Conservation (phyloP, 306 rosid genomes). For the Canavalia ensiformis region DNA sequence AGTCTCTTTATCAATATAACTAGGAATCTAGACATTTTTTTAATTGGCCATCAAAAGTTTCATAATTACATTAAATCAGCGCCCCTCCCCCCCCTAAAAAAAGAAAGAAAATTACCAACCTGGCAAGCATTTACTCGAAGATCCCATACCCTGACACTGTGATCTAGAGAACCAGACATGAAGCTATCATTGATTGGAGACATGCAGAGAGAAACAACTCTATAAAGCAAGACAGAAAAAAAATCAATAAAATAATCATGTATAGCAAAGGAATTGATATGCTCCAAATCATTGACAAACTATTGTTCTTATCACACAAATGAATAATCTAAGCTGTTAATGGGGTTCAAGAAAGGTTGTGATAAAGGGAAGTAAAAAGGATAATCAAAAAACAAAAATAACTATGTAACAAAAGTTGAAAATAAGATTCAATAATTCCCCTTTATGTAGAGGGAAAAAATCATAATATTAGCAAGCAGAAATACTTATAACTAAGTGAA, state of each 20-base stretch:
- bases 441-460: neutral
- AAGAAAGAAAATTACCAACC: conserved; percentile 57
- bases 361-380: neutral
- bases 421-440: conserved; percentile 36
- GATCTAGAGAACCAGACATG: conserved; percentile 98
- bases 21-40: conserved; percentile 13
- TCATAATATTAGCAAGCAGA: conserved; percentile 14
- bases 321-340: conserved; percentile 25
- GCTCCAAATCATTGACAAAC: conserved; percentile 27
- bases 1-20: conserved; percentile 12
- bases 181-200: conserved; percentile 98
- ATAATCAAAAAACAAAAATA: neutral
- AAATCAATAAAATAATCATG: conserved; percentile 43
- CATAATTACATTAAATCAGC: conserved; percentile 5
- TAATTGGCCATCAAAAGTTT: conserved; percentile 19
- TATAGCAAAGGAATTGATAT: conserved; percentile 1
- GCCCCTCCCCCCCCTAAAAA: neutral
- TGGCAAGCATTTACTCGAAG: conserved; percentile 99
- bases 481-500: conserved; percentile 27
- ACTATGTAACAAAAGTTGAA: conserved; percentile 11
- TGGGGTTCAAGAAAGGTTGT: neutral
- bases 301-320: neutral
- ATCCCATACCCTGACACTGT: conserved; percentile 96
- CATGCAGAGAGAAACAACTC: conserved; percentile 97
- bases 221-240: conserved; percentile 50